Evolutionary conservation across 768 basidiomycete genomes (phyloP).

Genomic region (Lentinula detonsa): DNA sequence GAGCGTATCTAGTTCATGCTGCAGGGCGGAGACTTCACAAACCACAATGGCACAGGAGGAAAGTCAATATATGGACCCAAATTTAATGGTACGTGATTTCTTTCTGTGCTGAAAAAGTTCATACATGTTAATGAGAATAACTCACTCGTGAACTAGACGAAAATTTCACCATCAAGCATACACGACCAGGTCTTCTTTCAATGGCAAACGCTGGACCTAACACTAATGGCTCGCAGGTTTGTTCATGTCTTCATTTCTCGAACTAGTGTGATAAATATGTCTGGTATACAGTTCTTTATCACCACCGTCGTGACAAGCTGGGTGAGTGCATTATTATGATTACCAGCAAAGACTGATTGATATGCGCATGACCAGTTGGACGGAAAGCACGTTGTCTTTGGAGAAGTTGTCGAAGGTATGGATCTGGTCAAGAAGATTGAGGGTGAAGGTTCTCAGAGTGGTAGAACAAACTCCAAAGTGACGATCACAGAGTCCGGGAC

Average conservation of each 20-base stretch:
- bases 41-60: conserved; percentile 66
- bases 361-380: conserved; percentile 38
- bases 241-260: conserved; percentile 17
- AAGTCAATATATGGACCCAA: conserved; percentile 73
- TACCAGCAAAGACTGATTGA: conserved; percentile 48
- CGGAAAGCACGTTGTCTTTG: conserved; percentile 83
- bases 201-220: conserved; percentile 80
- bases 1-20: conserved; percentile 81
- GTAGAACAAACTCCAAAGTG: conserved; percentile 38
- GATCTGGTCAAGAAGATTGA: conserved; percentile 47
- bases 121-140: neutral
- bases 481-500: conserved; percentile 52
- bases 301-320: conserved; percentile 66
- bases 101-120: conserved; percentile 19
- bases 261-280: too few species aligned
- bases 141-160: conserved; percentile 48
- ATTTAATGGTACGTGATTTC: conserved; percentile 44
- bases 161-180: conserved; percentile 77
- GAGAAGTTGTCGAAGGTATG: conserved; percentile 65
- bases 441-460: conserved; percentile 27
- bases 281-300: conserved; percentile 67
- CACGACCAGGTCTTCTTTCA: conserved; percentile 58
- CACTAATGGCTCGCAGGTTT: conserved; percentile 64
- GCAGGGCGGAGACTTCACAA: conserved; percentile 87
- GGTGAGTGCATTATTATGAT: conserved; percentile 36